phyloP scores from a whole-genome alignment of 2,329 filamentous ascomycete genomes.

The Exophiala alcalophila region DNA sequence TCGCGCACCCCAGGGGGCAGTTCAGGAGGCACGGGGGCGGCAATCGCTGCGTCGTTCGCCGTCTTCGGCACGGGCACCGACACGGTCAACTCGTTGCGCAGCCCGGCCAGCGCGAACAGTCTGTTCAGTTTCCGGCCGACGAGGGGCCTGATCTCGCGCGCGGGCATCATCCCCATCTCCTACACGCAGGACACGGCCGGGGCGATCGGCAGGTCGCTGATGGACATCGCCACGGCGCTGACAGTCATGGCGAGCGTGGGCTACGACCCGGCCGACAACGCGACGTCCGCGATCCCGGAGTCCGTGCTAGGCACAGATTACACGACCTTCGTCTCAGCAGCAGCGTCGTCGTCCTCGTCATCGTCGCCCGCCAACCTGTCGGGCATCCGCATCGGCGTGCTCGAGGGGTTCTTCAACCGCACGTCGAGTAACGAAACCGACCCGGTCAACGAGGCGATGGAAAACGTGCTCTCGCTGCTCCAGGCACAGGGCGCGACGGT shows the following conservation, averaged over 20 bases:
- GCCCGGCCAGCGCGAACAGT: constrained; percentile 34
- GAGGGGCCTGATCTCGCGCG: constrained; percentile 32
- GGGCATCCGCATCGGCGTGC: constrained; percentile 48
- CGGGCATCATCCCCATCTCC: constrained; percentile 35
- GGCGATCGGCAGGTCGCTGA: constrained; percentile 40
- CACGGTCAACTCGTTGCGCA: constrained; percentile 36
- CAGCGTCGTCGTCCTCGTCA: too few relatives aligned
- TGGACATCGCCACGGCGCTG: constrained; percentile 52
- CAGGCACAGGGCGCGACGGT: constrained; percentile 48
- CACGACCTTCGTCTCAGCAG: constrained; percentile 38
- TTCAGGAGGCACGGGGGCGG: constrained; percentile 37
- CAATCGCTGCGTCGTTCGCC: constrained; percentile 35
- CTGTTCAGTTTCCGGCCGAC: constrained; percentile 38
- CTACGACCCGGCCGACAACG: constrained; percentile 53
- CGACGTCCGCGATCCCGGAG: constrained; percentile 46
- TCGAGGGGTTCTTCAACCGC: constrained; percentile 59
- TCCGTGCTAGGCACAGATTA: constrained; percentile 48
- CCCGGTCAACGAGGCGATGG: constrained; percentile 57
- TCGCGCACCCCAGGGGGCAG: constrained; percentile 54
- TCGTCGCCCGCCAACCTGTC: constrained; percentile 34
- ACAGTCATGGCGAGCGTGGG: constrained; percentile 54
- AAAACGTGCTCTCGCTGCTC: constrained; percentile 47
- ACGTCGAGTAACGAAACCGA: constrained; percentile 52
- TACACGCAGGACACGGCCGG: constrained; percentile 30
- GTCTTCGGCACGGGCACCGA: constrained; percentile 37